Evolutionary conservation across 2,329 filamentous ascomycete species (phyloP).

Genomic region (Pyricularia grisea): DNA sequence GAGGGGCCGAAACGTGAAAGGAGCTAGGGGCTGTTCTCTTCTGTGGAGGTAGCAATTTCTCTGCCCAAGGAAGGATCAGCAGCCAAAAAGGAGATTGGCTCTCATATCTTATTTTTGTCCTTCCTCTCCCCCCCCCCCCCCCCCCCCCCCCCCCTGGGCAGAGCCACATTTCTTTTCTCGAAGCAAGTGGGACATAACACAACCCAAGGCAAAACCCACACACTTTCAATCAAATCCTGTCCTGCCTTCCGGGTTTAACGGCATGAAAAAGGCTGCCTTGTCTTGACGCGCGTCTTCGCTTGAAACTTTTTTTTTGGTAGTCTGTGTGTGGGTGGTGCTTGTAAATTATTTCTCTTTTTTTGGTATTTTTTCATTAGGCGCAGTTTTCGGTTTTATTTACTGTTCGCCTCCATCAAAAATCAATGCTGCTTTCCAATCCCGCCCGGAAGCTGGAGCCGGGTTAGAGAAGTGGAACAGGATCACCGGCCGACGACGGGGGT

Average conservation of each 20-base stretch:
- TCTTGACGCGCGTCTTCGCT: background rate
- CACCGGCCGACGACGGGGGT: background rate
- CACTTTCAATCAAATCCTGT: background rate
- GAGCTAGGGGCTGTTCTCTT: background rate
- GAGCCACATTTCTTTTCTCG: background rate
- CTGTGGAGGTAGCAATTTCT: background rate
- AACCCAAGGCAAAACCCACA: too few relatives aligned
- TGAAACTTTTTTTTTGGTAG: background rate
- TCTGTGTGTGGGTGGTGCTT: too few relatives aligned
- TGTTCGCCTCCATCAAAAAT: too few relatives aligned
- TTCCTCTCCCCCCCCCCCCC: too few relatives aligned
- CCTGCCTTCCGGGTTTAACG: background rate
- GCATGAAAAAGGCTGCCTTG: background rate
- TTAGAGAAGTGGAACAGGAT: background rate
- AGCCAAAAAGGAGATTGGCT: background rate
- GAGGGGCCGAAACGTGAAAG: background rate
- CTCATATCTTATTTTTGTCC: too few relatives aligned
- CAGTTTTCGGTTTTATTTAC: too few relatives aligned
- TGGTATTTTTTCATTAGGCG: too few relatives aligned
- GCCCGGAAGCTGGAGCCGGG: background rate
- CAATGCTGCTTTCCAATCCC: too few relatives aligned
- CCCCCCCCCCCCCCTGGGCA: too few relatives aligned
- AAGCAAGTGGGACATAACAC: background rate
- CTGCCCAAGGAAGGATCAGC: background rate
- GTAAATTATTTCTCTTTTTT: too few relatives aligned